Percentiles rank a stretch among this genome's conserved stretches.
Evolutionary conservation across 2,329 filamentous ascomycete species (phyloP).

Genomic region (Epichloe amarillans): DNA sequence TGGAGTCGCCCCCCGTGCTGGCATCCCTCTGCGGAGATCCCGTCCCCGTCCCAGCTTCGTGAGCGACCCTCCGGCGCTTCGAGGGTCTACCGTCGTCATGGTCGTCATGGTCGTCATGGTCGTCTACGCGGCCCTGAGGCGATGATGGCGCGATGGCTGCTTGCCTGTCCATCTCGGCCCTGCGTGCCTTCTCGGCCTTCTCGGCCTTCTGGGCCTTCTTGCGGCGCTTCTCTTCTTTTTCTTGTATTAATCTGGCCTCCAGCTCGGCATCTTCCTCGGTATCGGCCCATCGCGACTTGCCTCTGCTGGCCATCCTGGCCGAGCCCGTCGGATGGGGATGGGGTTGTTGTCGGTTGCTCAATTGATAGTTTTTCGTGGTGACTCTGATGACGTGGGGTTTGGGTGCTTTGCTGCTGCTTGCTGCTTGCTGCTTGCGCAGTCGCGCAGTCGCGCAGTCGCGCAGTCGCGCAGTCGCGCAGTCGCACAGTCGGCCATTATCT

Average conservation of each 20-base stretch:
- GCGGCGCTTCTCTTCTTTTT: constrained; percentile 83
- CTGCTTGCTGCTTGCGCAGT: background rate
- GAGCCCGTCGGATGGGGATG: background rate
- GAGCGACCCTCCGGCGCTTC: constrained; percentile 49
- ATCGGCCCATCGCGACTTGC: constrained; percentile 76
- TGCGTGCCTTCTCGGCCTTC: constrained; percentile 70
- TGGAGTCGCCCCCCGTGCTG: background rate
- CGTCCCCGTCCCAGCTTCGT: constrained; percentile 21
- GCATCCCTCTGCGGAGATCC: background rate
- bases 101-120: constrained; percentile 15
- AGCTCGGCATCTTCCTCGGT: constrained; percentile 67
- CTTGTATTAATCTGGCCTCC: constrained; percentile 57
- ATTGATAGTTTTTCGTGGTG: too few species aligned
- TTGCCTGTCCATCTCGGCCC: constrained; percentile 33
- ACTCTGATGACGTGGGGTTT: too few species aligned
- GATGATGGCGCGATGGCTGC: background rate
- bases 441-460: background rate
- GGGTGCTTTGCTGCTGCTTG: background rate
- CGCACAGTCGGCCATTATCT: background rate
- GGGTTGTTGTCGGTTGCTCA: background rate
- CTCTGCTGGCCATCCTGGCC: constrained; percentile 41
- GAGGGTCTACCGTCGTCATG: constrained; percentile 30
- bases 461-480: background rate
- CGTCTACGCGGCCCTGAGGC: constrained; percentile 4
- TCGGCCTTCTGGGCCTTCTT: constrained; percentile 63